Base-by-base conservation (phyloP, 345 rosid genomes). In the Eucalyptus cloeziana region DNA sequence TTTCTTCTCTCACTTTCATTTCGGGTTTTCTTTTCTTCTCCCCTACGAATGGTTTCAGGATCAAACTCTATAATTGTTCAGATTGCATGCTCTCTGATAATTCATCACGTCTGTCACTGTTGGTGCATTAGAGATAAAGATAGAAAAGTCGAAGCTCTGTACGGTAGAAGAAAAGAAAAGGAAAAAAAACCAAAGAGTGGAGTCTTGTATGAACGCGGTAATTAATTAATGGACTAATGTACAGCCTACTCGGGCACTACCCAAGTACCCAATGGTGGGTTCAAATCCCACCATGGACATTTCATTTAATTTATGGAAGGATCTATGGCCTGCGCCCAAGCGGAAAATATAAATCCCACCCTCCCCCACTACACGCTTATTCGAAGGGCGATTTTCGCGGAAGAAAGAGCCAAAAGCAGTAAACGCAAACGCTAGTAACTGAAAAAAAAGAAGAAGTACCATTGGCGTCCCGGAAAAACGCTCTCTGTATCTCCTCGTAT, bases 11-110 rank as follows among this genome's bases (percentile, higher is more conserved):
- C n/a, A 97, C 93, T 98, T 96, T 96, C 89, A 92, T 83, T 33
- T 97, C 95, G 22, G 98, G 98, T 90, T 93, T 92, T 3, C 94
- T 91, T 60, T 86, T 92, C 49, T 27, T 27, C 69, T 60, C 31
- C 4, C 31, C 14, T 25, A 10, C 99, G 97, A 95, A 94, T 93
- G 40, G 90, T 93, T 86, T 89, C 85, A 5, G 93, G 92, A 86
- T 94, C 93, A 86, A 92, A 90, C 21, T 88, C 91, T 37, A 37
- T 37, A 37, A 37, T 37, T 37, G 40, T 37, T 37, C 40, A 37
- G 4, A 37, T 37, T 37, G 4, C 11, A 89, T 31, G 56, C 87
- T 45, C 19, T 83, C 85, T 30, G 86, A 90, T 56, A 86, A 87
- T 87, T 90, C 92, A 94, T 90, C 91, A 88, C 88, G 93, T 93